These are phyloP conservation scores for Pseudopediastrum boryanum DNA, from an alignment of 139 green algal genomes.

Conservation along the genomic window DNA sequence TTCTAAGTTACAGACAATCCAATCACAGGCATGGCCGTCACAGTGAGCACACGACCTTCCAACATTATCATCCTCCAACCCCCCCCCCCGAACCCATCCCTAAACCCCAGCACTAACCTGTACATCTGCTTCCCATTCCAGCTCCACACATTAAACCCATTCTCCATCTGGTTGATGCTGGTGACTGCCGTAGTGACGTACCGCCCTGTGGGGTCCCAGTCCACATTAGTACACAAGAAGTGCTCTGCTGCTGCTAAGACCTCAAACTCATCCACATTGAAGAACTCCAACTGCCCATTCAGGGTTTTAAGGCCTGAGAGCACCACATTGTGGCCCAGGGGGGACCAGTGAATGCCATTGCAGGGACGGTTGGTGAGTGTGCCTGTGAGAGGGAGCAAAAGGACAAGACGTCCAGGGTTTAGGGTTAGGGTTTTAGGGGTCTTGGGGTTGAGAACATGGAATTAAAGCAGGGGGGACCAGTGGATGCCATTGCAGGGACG, in stretches of 20 bases:
- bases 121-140: slow-evolving; percentile 92
- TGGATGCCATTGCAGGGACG: too few species aligned
- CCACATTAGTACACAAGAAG: slow-evolving; percentile 96
- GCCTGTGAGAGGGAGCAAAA: slow-evolving; percentile 24
- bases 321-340: slow-evolving; percentile 89
- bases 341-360: slow-evolving; percentile 91
- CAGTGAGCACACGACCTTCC: too few species aligned
- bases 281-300: slow-evolving; percentile 98
- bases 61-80: too few species aligned
- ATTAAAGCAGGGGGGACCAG: background rate
- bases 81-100: too few species aligned
- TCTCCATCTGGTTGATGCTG: slow-evolving; percentile 94
- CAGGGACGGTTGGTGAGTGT: slow-evolving; percentile 78
- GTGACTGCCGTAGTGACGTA: slow-evolving; percentile 93
- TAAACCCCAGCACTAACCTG: slow-evolving; percentile 64
- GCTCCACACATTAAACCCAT: slow-evolving; percentile 95
- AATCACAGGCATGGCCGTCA: too few species aligned
- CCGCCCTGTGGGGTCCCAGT: slow-evolving; percentile 64
- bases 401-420: background rate
- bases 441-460: background rate
- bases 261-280: slow-evolving; percentile 93
- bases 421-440: background rate
- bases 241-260: slow-evolving; percentile 89
- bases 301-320: slow-evolving; percentile 90
- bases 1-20: too few species aligned